phyloP scores from a whole-genome alignment of 78 protist species.

The Pigoraptor vietnamica region DNA sequence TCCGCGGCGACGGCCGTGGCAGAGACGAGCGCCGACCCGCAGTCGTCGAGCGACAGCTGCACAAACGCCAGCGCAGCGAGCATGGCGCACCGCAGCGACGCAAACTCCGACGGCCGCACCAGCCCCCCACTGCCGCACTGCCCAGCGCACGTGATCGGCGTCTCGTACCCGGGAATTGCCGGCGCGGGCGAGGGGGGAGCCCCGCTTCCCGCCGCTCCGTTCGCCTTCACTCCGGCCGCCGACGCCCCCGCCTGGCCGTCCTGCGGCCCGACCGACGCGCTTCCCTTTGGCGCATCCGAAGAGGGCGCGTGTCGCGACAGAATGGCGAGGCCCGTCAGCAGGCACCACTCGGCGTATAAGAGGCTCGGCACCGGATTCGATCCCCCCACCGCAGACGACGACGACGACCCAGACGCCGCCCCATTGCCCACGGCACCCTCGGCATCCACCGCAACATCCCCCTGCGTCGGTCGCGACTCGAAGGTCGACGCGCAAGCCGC shows the following conservation, averaged over 20 bases:
- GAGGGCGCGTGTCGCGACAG: background rate
- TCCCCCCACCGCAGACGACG: background rate
- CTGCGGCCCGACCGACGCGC: too few relatives aligned
- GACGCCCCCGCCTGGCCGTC: too few relatives aligned
- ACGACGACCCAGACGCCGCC: background rate
- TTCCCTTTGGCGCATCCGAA: background rate
- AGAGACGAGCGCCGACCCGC: background rate
- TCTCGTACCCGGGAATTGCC: background rate
- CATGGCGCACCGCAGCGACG: background rate
- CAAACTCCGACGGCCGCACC: background rate
- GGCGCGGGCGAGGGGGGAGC: background rate
- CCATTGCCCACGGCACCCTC: background rate
- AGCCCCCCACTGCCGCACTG: background rate
- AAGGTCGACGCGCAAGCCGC: background rate
- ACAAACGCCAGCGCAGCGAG: background rate
- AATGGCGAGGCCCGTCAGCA: background rate
- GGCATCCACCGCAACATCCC: background rate
- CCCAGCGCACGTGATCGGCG: background rate
- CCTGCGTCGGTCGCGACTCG: too few relatives aligned
- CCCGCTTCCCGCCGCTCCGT: background rate
- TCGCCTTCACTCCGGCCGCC: background rate
- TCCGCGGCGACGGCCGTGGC: background rate
- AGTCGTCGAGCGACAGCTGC: conserved; percentile 5
- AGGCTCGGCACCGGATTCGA: background rate
- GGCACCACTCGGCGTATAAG: background rate